Conservation (phyloP, 371 early-diverging fungal genomes). For the Smittium culicis region DNA sequence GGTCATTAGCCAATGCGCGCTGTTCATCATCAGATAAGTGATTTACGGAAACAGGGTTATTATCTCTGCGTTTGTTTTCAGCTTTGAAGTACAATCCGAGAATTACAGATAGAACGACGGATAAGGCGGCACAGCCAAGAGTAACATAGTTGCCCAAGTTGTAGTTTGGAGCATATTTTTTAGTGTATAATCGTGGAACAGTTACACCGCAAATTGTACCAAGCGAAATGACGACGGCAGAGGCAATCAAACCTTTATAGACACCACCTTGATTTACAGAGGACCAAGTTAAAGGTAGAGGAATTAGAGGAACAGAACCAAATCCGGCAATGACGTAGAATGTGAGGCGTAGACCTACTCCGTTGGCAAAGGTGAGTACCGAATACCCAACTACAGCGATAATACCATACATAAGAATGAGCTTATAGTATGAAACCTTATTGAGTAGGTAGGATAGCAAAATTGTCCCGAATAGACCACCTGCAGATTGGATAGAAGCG, state of each 20-base stretch:
- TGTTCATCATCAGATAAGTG: conserved; percentile 9
- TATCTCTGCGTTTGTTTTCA: not conserved
- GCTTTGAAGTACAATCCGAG: not conserved
- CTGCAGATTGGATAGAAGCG: not conserved
- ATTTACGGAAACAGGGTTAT: conserved; percentile 1
- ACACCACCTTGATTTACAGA: conserved; percentile 25
- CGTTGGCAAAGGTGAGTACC: not conserved
- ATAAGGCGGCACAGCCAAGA: not conserved
- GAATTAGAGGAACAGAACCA: conserved; percentile 9
- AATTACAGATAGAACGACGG: not conserved
- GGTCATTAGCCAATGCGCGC: not conserved
- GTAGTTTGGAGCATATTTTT: conserved; percentile 14
- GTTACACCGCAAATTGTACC: conserved; percentile 26
- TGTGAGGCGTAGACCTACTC: not conserved
- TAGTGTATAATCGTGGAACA: conserved; percentile 24
- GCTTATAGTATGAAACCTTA: not conserved
- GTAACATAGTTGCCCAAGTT: not conserved
- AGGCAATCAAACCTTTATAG: conserved; percentile 28
- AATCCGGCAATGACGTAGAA: not conserved
- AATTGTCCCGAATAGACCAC: conserved; percentile 1
- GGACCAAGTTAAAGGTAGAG: conserved; percentile 24
- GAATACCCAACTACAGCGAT: conserved; percentile 1
- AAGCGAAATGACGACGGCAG: conserved; percentile 20
- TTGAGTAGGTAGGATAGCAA: not conserved
- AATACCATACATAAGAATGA: not conserved